phyloP scores from a whole-genome alignment of 805 yeast species.

The Lachancea quebecensis region DNA sequence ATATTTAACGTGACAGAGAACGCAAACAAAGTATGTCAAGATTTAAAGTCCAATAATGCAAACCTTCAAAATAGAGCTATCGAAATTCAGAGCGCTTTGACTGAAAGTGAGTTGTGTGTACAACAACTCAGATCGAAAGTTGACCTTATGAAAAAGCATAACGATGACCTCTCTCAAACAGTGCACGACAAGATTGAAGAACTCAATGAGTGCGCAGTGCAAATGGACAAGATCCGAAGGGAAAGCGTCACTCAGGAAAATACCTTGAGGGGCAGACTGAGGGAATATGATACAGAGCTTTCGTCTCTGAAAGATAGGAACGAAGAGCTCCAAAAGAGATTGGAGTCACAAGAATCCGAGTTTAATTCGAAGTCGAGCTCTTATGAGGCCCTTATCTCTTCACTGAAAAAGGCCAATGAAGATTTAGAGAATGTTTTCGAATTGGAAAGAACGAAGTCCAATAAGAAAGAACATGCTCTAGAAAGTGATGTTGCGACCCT shows the following conservation, averaged over 20 bases:
- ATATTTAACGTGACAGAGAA: conserved; percentile 3
- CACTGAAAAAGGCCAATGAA: background rate
- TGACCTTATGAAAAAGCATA: background rate
- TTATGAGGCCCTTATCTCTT: background rate
- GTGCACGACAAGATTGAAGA: background rate
- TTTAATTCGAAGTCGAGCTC: conserved; percentile 4
- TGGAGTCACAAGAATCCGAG: background rate
- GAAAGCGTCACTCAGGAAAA: background rate
- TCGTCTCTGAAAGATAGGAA: background rate
- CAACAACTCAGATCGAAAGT: background rate
- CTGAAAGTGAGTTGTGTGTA: background rate
- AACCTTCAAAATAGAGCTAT: background rate
- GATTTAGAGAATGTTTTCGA: background rate
- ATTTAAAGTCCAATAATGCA: background rate
- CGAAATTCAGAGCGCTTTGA: background rate
- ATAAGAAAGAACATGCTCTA: conserved; percentile 5
- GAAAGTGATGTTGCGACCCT: background rate
- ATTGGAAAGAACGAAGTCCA: background rate
- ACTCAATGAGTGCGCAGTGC: conserved; percentile 1
- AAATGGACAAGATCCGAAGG: background rate
- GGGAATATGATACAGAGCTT: background rate
- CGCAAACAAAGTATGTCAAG: background rate
- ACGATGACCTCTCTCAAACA: background rate
- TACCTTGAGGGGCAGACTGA: background rate
- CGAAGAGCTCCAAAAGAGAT: background rate